Conservation (phyloP, 1,139 yeast genomes). For the Sugiyamaella grinbergsii region DNA sequence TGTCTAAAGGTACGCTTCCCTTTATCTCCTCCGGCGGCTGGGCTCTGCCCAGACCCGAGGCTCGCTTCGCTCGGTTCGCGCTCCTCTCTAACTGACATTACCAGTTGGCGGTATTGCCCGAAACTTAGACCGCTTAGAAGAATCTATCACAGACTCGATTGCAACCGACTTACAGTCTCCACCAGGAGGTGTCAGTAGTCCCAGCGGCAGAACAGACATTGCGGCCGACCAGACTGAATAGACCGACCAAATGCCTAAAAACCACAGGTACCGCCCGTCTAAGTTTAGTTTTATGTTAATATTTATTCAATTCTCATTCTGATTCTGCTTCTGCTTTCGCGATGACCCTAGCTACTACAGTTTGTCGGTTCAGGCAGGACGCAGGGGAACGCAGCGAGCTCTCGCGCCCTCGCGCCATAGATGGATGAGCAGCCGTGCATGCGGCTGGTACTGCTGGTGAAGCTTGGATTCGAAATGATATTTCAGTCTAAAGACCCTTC, state of each 20-base stretch:
- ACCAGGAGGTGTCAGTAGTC: not conserved
- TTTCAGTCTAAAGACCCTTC: not conserved
- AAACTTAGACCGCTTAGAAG: constrained; percentile 23
- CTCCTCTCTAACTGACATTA: not conserved
- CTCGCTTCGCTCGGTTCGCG: not conserved
- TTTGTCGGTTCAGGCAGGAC: too few species aligned
- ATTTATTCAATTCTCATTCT: too few species aligned
- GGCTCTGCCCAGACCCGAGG: not conserved
- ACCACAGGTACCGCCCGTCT: not conserved
- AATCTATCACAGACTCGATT: constrained; percentile 12
- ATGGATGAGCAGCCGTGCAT: not conserved
- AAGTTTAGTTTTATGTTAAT: too few species aligned
- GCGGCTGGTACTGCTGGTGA: too few species aligned
- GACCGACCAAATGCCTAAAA: too few species aligned
- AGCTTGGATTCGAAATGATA: not conserved
- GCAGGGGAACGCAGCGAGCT: too few species aligned
- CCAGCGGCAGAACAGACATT: not conserved
- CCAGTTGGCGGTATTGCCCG: constrained; percentile 23
- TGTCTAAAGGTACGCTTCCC: constrained; percentile 21
- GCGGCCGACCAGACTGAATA: too few species aligned
- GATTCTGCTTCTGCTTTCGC: too few species aligned
- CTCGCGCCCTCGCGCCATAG: too few species aligned
- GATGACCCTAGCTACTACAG: too few species aligned
- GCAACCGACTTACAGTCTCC: not conserved
- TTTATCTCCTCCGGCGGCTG: not conserved